Evolutionary conservation across 768 basidiomycete species (phyloP), one percentile per base, ranked within the genome.

Genomic region (Kwoniella bestiolae): DNA sequence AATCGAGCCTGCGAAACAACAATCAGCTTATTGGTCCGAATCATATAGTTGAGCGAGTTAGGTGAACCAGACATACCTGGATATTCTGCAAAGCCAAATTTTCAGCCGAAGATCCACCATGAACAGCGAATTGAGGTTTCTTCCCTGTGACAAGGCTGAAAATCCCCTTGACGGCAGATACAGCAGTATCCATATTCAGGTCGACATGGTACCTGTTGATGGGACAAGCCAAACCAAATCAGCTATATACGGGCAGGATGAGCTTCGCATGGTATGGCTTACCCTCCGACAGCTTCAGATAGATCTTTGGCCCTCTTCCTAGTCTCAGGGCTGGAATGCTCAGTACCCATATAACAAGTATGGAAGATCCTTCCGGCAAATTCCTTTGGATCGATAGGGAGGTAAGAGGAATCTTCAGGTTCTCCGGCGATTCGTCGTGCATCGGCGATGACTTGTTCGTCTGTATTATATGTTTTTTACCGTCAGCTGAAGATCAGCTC

Each of bases 311-410:
- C 96, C 34, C 96, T 85, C 66, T 85, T 82, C 11, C 92, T 84
- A 6, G 96, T 98, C 73, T 96, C 96, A 0, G 80, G 80, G 65
- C 89, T 92, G 6, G 95, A 97, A 79, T 98, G 94, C 80, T 94
- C 91, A 0, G 96, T 99, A 5, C 95, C 95, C 96, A 99, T 98
- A 82, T 95, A 99, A 81, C 93, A 96, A 0, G 94, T 95, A 80
- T 98, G 94, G 84, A 99, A 95, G 59, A 98, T 89, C 26, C 92
- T 85, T 58, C 84, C 85, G 28, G 88, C 87, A 72, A 97, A 93
- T 77, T 98, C 96, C 50, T 85, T 86, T 0, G 94, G 87, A 79
- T 99, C 94, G 0, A 86, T 85, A 1, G 96, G 95, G 28, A 92
- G 74, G 77, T 97, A 98, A 1, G 82, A 82, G 1, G 94, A 95